phyloP scores from a whole-genome alignment of 805 yeast species.

The Groenewaldozyma tartarivorans region DNA sequence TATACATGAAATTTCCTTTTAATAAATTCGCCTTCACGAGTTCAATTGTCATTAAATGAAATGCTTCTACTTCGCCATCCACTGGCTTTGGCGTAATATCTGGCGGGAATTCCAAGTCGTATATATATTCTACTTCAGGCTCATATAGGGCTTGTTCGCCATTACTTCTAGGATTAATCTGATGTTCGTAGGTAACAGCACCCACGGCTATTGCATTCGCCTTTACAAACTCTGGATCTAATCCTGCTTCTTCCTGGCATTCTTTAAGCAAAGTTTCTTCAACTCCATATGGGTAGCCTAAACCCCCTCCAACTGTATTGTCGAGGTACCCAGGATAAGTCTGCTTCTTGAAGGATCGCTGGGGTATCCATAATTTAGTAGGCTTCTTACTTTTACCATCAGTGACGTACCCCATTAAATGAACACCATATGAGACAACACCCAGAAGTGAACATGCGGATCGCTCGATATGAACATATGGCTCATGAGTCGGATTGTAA shows the following conservation, averaged over 20 bases:
- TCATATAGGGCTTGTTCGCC: slow-evolving; percentile 50
- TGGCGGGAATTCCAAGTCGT: slow-evolving; percentile 53
- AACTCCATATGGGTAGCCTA: slow-evolving; percentile 71
- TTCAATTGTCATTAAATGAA: slow-evolving; percentile 50
- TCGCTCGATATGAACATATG: slow-evolving; percentile 69
- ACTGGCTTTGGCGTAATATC: slow-evolving; percentile 43
- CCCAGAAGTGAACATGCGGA: slow-evolving; percentile 77
- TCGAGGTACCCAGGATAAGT: slow-evolving; percentile 90
- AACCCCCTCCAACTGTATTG: slow-evolving; percentile 91
- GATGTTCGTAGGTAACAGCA: slow-evolving; percentile 45
- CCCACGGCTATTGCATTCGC: slow-evolving; percentile 45
- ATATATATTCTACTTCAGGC: slow-evolving; percentile 81
- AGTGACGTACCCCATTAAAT: slow-evolving; percentile 68
- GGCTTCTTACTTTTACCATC: slow-evolving; percentile 39
- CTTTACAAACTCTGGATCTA: slow-evolving; percentile 43
- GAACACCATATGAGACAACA: slow-evolving; percentile 83
- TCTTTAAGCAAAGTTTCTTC: slow-evolving; percentile 78
- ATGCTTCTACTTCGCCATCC: slow-evolving; percentile 72
- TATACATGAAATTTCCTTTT: slow-evolving; percentile 72
- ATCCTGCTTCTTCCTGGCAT: slow-evolving; percentile 83
- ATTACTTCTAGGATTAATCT: slow-evolving; percentile 20
- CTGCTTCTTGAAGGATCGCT: slow-evolving; percentile 65
- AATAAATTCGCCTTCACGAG: slow-evolving; percentile 45
- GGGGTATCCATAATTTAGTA: slow-evolving; percentile 61
- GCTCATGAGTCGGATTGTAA: slow-evolving; percentile 43